Evolutionary conservation across 768 basidiomycete species (phyloP).

Genomic region (Xanthoconium purpureum): DNA sequence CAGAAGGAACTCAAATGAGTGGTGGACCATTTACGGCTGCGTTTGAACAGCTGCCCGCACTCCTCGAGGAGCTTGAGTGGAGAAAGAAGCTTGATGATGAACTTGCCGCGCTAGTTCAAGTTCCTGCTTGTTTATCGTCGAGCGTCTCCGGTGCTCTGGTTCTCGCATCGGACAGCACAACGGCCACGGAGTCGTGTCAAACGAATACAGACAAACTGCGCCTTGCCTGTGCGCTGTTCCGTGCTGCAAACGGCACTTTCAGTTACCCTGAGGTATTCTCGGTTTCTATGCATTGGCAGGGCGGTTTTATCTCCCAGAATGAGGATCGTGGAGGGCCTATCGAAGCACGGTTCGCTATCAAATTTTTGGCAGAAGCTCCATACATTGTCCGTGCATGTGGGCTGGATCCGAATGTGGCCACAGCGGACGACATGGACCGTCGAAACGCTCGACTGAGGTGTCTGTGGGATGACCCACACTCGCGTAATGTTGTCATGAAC

Average conservation of each 20-base stretch:
- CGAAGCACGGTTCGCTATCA: not conserved
- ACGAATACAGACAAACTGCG: not conserved
- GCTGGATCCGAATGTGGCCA: not conserved
- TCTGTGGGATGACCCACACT: not conserved
- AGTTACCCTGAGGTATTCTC: not conserved
- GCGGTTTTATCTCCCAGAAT: not conserved
- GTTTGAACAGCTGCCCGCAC: constrained; percentile 1
- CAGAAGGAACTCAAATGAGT: not conserved
- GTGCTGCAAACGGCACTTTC: not conserved
- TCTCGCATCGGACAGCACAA: not conserved
- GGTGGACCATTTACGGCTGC: not conserved
- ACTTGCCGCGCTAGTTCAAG: not conserved
- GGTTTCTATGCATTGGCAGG: not conserved
- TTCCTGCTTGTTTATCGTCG: not conserved
- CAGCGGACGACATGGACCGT: constrained; percentile 4
- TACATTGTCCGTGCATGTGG: constrained; percentile 4
- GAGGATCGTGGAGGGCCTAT: not conserved
- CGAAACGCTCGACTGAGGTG: not conserved
- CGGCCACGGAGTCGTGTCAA: not conserved
- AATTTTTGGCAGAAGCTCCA: not conserved
- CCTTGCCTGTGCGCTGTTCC: constrained; percentile 2
- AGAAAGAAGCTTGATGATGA: not conserved
- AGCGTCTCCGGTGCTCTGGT: no score
- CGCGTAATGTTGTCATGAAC: not conserved
- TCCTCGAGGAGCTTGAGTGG: constrained; percentile 1